Conservation (phyloP, 371 early-diverging fungal genomes). For the Mortierella sp. region DNA sequence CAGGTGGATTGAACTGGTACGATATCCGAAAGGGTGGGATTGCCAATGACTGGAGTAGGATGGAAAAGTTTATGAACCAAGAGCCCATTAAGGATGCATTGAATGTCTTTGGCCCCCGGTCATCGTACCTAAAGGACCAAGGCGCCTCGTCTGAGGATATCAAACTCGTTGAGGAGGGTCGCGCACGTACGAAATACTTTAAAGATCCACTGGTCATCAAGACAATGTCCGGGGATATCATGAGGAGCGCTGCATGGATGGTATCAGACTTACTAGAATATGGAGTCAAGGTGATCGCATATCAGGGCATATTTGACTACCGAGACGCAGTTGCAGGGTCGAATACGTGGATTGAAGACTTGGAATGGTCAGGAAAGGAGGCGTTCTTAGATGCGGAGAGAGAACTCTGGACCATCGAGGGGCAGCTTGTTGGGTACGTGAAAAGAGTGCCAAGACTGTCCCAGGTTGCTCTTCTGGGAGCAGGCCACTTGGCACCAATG, state of each 20-base stretch:
- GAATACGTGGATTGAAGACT: slow-evolving; percentile 65
- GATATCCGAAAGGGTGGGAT: slow-evolving; percentile 69
- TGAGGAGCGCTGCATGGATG: slow-evolving; percentile 62
- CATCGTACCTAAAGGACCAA: slow-evolving; percentile 20
- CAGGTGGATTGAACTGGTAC: slow-evolving; percentile 73
- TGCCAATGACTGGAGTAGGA: slow-evolving; percentile 60
- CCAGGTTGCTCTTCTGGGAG: slow-evolving; percentile 63
- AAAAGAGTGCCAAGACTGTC: slow-evolving; percentile 56
- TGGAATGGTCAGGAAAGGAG: slow-evolving; percentile 64
- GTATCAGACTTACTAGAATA: slow-evolving; percentile 58
- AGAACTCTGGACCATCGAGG: slow-evolving; percentile 28
- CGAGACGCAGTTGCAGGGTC: slow-evolving; percentile 71
- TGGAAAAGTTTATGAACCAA: slow-evolving; percentile 62
- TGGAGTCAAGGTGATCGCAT: slow-evolving; percentile 43
- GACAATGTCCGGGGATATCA: slow-evolving; percentile 62
- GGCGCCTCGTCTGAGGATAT: slow-evolving; percentile 26
- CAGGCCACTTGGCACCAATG: slow-evolving; percentile 73
- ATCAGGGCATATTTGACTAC: slow-evolving; percentile 69
- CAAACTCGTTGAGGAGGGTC: slow-evolving; percentile 18
- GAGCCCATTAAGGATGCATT: slow-evolving; percentile 59
- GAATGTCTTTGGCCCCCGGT: slow-evolving; percentile 53
- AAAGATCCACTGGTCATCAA: slow-evolving; percentile 60
- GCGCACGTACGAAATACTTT: slow-evolving; percentile 36
- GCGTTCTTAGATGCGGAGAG: slow-evolving; percentile 60
- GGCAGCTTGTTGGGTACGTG: slow-evolving; percentile 64